Conservation (phyloP, 306 rosid genomes). For the Senna siamea region DNA sequence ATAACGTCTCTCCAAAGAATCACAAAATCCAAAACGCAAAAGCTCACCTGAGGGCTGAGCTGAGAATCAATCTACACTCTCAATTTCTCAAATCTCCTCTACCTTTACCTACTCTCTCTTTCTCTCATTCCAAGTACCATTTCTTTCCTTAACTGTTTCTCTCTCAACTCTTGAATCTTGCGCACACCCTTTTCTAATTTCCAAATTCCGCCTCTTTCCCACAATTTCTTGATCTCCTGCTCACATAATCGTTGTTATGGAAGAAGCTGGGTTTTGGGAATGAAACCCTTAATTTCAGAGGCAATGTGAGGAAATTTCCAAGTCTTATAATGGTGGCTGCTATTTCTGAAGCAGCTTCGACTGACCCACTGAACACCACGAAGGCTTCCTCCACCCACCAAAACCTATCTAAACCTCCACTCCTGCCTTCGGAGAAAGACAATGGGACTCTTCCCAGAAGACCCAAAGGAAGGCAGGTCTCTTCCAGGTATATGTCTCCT, state of each 20-base stretch:
- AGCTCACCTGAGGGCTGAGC: conserved; percentile 18
- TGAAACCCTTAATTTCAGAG: conserved; percentile 30
- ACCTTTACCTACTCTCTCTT: conserved; percentile 48
- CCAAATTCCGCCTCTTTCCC: conserved; percentile 21
- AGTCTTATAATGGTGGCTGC: conserved; percentile 88
- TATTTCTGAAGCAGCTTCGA: conserved; percentile 72
- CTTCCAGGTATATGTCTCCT: conserved; percentile 96
- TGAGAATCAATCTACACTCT: conserved; percentile 29
- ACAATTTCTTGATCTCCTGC: conserved; percentile 45
- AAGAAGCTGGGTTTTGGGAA: conserved; percentile 25
- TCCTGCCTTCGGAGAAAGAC: conserved; percentile 63
- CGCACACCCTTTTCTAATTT: conserved; percentile 39
- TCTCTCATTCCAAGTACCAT: conserved; percentile 29
- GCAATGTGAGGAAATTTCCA: conserved; percentile 60
- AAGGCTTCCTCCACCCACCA: conserved; percentile 27
- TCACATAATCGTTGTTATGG: not conserved
- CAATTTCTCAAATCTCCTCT: conserved; percentile 32
- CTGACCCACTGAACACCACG: conserved; percentile 45
- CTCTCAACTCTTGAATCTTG: conserved; percentile 39
- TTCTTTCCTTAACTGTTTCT: no score
- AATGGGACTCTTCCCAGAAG: conserved; percentile 64
- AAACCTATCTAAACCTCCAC: conserved; percentile 56
- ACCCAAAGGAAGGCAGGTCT: conserved; percentile 80
- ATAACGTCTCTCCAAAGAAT: conserved; percentile 65
- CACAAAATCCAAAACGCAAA: conserved; percentile 45